These are phyloP conservation scores for Bipolaris oryzae DNA, from an alignment of 2,329 filamentous ascomycete species.

Conservation along the genomic window DNA sequence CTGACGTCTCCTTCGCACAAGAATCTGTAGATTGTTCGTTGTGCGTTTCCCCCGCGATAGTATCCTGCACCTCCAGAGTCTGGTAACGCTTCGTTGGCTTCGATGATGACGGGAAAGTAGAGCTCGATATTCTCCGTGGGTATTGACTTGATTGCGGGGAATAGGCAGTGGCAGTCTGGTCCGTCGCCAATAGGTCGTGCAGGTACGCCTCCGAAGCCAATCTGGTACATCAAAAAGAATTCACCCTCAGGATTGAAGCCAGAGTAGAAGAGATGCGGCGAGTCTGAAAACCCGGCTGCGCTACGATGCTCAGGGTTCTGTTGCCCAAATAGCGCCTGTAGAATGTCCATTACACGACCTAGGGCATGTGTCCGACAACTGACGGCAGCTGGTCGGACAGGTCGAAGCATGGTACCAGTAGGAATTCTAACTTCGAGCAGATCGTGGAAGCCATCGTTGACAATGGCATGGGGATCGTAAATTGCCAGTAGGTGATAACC, in stretches of 20 bases:
- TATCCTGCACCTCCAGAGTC: constrained; percentile 58
- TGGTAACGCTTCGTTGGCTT: constrained; percentile 56
- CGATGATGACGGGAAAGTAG: constrained; percentile 56
- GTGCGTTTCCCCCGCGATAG: constrained; percentile 57
- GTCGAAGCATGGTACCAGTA: constrained; percentile 53
- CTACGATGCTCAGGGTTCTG: constrained; percentile 55
- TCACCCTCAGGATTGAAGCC: constrained; percentile 57
- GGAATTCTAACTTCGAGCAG: constrained; percentile 57
- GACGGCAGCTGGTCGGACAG: constrained; percentile 55
- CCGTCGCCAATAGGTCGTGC: constrained; percentile 56
- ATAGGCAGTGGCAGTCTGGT: constrained; percentile 58
- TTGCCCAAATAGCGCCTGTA: constrained; percentile 58
- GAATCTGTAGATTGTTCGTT: constrained; percentile 57
- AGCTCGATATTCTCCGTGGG: constrained; percentile 58
- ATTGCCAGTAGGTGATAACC: constrained; percentile 58
- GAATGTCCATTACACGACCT: constrained; percentile 57
- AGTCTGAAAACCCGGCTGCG: constrained; percentile 59
- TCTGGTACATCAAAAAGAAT: constrained; percentile 59
- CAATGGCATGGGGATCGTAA: constrained; percentile 55
- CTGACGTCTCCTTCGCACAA: constrained; percentile 55
- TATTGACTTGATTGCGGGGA: constrained; percentile 59
- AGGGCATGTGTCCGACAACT: constrained; percentile 57
- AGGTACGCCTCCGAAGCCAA: constrained; percentile 58
- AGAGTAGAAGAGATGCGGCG: constrained; percentile 58
- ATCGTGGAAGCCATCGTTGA: constrained; percentile 60